These are phyloP conservation scores for Heterobasidion occidentale DNA, from an alignment of 1,284 basidiomycete species.

Conservation along the genomic window DNA sequence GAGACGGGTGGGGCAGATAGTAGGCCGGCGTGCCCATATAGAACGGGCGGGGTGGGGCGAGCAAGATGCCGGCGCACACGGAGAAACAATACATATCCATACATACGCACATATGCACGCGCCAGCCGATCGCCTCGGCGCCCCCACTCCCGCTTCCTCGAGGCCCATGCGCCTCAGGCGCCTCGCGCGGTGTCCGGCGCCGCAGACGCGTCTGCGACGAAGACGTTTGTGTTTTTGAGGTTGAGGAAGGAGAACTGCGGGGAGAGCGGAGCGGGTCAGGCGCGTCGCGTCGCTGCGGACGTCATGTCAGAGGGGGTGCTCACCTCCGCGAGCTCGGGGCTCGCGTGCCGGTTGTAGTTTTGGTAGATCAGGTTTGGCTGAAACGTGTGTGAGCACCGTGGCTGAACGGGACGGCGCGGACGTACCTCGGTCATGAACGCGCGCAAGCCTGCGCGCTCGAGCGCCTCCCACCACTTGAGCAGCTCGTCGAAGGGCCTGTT, in stretches of 20 bases:
- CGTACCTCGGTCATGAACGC: slow-evolving; percentile 37
- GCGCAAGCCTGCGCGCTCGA: slow-evolving; percentile 42
- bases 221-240: slow-evolving; percentile 11
- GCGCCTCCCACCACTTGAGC: slow-evolving; percentile 38
- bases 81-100: neutral
- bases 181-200: neutral
- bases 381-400: neutral
- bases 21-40: neutral
- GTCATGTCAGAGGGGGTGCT: neutral
- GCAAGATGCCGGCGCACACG: neutral
- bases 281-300: neutral
- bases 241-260: slow-evolving; percentile 33
- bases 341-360: slow-evolving; percentile 23
- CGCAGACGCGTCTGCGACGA: neutral
- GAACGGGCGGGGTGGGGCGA: neutral
- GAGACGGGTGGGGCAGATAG: too few relatives aligned
- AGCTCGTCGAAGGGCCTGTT: slow-evolving; percentile 27
- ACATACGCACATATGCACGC: neutral
- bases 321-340: slow-evolving; percentile 29
- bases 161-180: neutral
- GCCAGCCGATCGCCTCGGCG: too few relatives aligned
- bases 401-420: neutral
- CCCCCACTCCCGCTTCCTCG: too few relatives aligned
- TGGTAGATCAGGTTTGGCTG: slow-evolving; percentile 28
- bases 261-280: neutral